Evolutionary conservation across 2,329 filamentous ascomycete species (phyloP), one percentile per base, ranked within the genome.

Genomic region (Phaeomoniella chlamydospora): DNA sequence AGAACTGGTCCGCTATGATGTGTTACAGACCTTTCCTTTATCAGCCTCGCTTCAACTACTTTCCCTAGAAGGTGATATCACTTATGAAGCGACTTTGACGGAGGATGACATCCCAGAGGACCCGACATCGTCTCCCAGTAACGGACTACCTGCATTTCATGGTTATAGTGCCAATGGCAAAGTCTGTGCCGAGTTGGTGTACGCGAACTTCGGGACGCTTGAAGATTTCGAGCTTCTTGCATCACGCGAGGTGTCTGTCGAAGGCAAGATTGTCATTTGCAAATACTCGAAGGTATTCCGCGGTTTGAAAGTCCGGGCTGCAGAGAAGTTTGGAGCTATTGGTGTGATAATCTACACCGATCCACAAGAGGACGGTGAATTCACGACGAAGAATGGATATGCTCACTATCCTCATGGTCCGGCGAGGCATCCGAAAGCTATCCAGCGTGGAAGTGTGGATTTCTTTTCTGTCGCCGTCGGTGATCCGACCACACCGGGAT

Each of bases 241-340:
- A 12, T 54, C 52, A 18, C 48, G 63, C 5, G 59, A 59, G 17
- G 56, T 67, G 11, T 44, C 57, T 15, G 52, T 66, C 2, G 53
- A 65, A 39, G 62, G 63, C 36, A 67, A 65, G 43, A 65, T 66
- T 39, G 63, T 62, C 2, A 42, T 67, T n/a, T 55, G 61, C 15
- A 58, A 57, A 39, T 66, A 64, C 36, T 59, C 59, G 14, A 59
- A 59, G 2, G 56, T 59, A 1, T 63, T 63, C 46, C 53, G 63
- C 36, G 62, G 62, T 2, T 47, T 65, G 15, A 67, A 67, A 39
- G 61, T 66, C 16, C 64, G 65, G 47, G 65, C 64, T 36, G 59
- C 62, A 3, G 57, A 64, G 37, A 56, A 60, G 4, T 41, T 58
- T 34, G 59, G 59, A 29, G 61, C 64, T 58, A 53, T 63, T 30